Evolutionary conservation across 2,329 filamentous ascomycete genomes (phyloP).

Genomic region (Fusarium sp.): DNA sequence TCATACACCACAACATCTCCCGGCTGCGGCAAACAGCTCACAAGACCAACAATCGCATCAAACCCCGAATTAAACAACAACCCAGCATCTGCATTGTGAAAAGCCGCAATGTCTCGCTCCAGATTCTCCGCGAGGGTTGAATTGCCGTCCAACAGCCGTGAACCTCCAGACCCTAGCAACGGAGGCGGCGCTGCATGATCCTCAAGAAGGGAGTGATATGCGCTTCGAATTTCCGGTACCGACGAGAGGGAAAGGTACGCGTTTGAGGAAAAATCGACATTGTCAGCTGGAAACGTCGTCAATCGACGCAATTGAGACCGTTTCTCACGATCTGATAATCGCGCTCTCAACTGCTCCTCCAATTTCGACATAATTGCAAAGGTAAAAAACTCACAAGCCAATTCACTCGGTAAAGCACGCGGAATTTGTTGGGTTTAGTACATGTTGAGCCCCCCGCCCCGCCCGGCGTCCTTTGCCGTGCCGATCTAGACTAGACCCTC

Average conservation of each 20-base stretch:
- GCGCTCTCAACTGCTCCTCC: constrained; percentile 40
- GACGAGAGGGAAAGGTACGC: constrained; percentile 79
- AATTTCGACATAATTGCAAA: constrained; percentile 26
- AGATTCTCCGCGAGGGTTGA: constrained; percentile 53
- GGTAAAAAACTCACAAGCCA: background rate
- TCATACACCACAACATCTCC: constrained; percentile 75
- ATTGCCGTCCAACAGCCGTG: constrained; percentile 63
- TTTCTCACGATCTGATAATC: constrained; percentile 42
- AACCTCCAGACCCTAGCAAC: constrained; percentile 60
- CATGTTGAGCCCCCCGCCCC: constrained; percentile 12
- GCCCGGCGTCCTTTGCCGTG: background rate
- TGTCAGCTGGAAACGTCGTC: constrained; percentile 68
- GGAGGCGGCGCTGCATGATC: constrained; percentile 24
- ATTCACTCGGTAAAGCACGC: background rate
- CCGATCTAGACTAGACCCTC: background rate
- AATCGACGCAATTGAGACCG: constrained; percentile 54
- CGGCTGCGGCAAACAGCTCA: constrained; percentile 66
- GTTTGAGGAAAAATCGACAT: constrained; percentile 81
- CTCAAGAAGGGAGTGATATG: constrained; percentile 61
- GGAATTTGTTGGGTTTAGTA: constrained; percentile 24
- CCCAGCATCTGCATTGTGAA: constrained; percentile 56
- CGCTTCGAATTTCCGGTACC: constrained; percentile 61
- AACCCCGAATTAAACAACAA: constrained; percentile 68
- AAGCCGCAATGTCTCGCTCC: constrained; percentile 56
- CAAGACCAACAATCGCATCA: constrained; percentile 71